Conservation (phyloP, 2,329 filamentous ascomycete species). For the Colletotrichum trifolii region DNA sequence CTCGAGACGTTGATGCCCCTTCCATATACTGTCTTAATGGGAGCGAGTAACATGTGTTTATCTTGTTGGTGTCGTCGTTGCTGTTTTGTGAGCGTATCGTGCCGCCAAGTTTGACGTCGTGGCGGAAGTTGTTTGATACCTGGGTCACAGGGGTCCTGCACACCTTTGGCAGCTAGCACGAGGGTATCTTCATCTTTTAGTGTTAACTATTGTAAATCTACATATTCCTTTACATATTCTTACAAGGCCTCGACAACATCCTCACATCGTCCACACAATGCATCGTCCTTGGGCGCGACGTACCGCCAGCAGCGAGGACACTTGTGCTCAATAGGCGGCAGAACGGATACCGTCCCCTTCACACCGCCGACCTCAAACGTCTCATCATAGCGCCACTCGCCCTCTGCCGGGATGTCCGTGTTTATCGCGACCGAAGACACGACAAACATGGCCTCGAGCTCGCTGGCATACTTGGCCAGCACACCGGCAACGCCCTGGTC, state of each 20-base stretch:
- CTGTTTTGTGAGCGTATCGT: too few species aligned
- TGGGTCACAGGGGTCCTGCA: not conserved
- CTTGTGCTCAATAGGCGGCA: slow-evolving; percentile 70
- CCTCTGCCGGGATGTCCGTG: slow-evolving; percentile 40
- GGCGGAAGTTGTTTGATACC: too few species aligned
- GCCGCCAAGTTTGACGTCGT: too few species aligned
- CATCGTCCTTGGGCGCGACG: slow-evolving; percentile 72
- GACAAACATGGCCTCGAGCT: slow-evolving; percentile 74
- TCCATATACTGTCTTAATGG: too few species aligned
- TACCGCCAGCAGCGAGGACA: slow-evolving; percentile 93
- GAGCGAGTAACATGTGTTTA: too few species aligned
- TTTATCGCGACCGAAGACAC: slow-evolving; percentile 72
- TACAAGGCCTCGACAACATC: slow-evolving; percentile 61
- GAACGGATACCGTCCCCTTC: slow-evolving; percentile 54
- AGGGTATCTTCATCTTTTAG: slow-evolving; percentile 15
- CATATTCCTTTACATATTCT: slow-evolving; percentile 5
- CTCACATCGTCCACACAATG: slow-evolving; percentile 79
- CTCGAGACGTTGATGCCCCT: too few species aligned
- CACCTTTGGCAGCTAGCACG: not conserved
- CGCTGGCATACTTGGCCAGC: slow-evolving; percentile 55
- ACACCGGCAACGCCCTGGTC: slow-evolving; percentile 46
- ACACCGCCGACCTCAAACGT: slow-evolving; percentile 54
- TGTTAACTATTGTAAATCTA: slow-evolving; percentile 10
- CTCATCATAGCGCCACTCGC: slow-evolving; percentile 55
- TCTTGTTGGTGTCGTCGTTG: too few species aligned